These are phyloP conservation scores for Naganishia kalamii DNA, from an alignment of 768 basidiomycete species.

Conservation along the genomic window DNA sequence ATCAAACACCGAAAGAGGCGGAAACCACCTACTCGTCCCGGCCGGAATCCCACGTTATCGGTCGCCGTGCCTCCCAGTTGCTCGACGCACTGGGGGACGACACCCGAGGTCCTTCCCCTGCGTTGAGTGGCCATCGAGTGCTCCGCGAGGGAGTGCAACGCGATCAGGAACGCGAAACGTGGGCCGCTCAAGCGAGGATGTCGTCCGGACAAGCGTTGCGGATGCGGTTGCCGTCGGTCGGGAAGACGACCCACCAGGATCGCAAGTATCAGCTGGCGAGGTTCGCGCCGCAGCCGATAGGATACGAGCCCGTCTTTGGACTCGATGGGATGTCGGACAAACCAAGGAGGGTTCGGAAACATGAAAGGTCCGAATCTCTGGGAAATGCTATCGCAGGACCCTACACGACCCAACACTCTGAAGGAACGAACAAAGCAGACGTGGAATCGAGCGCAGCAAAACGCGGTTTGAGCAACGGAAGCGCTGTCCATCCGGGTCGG, in stretches of 20 bases:
- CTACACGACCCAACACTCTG: background rate
- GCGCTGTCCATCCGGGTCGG: too few species aligned
- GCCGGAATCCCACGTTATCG: background rate
- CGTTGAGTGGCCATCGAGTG: slow-evolving; percentile 2
- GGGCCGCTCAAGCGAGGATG: slow-evolving; percentile 1
- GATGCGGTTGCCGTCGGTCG: background rate
- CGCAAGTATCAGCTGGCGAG: background rate
- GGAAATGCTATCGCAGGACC: background rate
- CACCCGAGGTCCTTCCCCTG: background rate
- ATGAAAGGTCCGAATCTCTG: background rate
- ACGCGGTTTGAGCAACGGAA: background rate
- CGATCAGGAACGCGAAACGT: slow-evolving; percentile 20
- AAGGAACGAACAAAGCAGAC: background rate
- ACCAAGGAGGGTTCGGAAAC: background rate
- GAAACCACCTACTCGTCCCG: background rate
- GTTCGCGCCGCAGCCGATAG: slow-evolving; percentile 5
- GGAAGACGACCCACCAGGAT: background rate
- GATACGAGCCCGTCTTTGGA: background rate
- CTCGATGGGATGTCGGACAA: background rate
- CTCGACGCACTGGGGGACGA: background rate
- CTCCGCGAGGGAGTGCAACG: background rate
- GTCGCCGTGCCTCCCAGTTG: background rate
- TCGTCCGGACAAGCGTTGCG: background rate
- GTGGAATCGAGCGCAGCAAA: too few species aligned
- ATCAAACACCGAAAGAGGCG: background rate